Evolutionary conservation across 805 yeast species (phyloP), one percentile per base, ranked within the genome.

Genomic region (Wickerhamiella qilinensis): DNA sequence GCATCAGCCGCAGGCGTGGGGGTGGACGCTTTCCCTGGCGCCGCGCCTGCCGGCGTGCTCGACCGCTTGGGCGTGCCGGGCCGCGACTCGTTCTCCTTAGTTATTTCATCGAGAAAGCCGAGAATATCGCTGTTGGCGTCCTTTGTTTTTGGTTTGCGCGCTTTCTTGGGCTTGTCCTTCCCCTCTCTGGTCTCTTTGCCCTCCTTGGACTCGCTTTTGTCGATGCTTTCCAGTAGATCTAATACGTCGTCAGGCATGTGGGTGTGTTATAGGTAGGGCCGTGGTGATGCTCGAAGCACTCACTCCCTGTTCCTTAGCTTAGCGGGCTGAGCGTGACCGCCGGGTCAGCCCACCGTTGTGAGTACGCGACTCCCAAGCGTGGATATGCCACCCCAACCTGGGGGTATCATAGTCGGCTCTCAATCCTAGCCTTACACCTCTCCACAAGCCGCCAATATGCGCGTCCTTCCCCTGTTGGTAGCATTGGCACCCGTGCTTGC

Each of bases 71-170:
- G 33, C 14, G 33, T 18, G 19, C 14, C 33, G 9, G 19, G 33
- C 20, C 20, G 19, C 14, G 20, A 17, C 33, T 30, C 33, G 20
- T 36, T 36, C 22, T 39, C 39, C 11, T 38, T 35, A 27, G 63
- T 48, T 22, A 64, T 47, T 36, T 63, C 58, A 43, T 63, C 68
- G 22, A 64, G 46, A 36, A 64, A 62, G 6, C 63, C 68, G 41
- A 62, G 52, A 22, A 64, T 50, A 27, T 64, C 67, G n/a, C 61
- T 62, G 35, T 62, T 59, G 33, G 51, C 48, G 40, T 47, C 49
- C 38, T 52, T 45, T 12, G 41, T 42, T 31, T 42, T 29, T 35
- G 38, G 39, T 37, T 44, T 39, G n/a, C 37, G 37, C 8, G 42
- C 17, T 12, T 38, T 30, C n/a, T 44, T 44, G 38, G 46, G 43